Percentiles rank a stretch among this genome's conserved stretches.
These are phyloP conservation scores for Fallopia convolvulus DNA, from an alignment of 148 eudicot genomes.

Conservation along the genomic window DNA sequence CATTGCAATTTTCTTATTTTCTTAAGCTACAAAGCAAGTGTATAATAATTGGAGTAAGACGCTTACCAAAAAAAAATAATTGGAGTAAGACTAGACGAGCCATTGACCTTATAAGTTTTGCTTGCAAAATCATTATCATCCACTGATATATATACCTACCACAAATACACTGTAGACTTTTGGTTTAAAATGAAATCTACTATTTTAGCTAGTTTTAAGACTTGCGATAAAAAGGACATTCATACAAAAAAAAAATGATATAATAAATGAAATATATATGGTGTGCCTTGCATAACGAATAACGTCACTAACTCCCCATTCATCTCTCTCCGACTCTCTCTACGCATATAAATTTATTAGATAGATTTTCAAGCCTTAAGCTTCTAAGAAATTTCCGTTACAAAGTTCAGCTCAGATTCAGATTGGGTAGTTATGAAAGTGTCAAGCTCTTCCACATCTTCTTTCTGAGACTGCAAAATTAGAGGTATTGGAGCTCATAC, in stretches of 20 bases:
- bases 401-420: not conserved
- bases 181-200: not conserved
- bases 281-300: no score
- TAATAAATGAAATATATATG: not conserved
- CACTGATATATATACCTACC: not conserved
- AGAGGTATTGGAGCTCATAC: not conserved
- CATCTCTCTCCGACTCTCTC: not conserved
- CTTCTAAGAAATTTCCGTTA: not conserved
- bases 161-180: not conserved
- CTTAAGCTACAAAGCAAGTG: not conserved
- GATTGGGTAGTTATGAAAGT: not conserved
- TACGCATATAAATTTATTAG: not conserved
- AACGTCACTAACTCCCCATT: constrained; percentile 1
- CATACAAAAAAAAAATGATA: not conserved
- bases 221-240: not conserved
- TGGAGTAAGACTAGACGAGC: not conserved
- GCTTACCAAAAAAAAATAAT: no score
- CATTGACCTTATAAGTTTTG: constrained; percentile 1
- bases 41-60: not conserved
- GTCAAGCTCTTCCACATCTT: not conserved
- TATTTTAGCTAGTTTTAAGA: not conserved
- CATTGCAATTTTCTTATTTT: not conserved
- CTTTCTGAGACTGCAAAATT: not conserved
- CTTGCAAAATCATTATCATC: not conserved
- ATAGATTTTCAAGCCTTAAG: not conserved